Evolutionary conservation across 768 basidiomycete species (phyloP), one percentile per base, ranked within the genome.

Genomic region (Daedalea quercina): DNA sequence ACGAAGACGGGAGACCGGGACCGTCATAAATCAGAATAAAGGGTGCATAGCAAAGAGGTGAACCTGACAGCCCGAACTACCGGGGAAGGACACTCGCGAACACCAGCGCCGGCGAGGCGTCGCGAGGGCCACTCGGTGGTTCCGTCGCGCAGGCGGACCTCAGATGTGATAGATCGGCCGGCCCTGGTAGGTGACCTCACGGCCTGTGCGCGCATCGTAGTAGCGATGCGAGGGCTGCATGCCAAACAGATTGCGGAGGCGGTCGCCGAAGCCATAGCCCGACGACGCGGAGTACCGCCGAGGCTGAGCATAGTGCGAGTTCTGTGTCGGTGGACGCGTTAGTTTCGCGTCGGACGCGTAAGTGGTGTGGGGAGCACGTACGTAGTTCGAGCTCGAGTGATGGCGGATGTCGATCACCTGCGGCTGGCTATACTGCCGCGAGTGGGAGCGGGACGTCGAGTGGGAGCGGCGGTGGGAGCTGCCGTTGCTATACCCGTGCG

Each of bases 151-250:
- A 47, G 4, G 31, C 48, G 37, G 23, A 20, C 34, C 15, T 33
- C 28, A 67, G 43, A 63, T 56, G 28, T 76, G 70, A 64, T 77
- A 75, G 49, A 82, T 67, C 22, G 76, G 77, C 49, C 78, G 72
- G 52, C 84, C 83, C 34, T 76, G 66, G 57, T 75, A 66, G 67
- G 83, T 81, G 47, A 81, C 81, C 43, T 60, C 52, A 44, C 58
- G 61, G 7, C 66, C 66, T 25, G 61, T 62, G 41, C 62, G 63
- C 11, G 62, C 45, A 47, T 67, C 62, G 37, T 45, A 25, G 48
- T 66, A 65, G 22, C 55, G 44, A 11, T 51, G 43, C 24, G 52
- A 51, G 55, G 57, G 42, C 47, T 59, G 56, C 1, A 69, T 45
- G 50, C 73, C 74, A 52, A 75, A 68, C 53, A 73, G 66, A 25